A percentile compares a stretch with the other conserved stretches of the same genome.
These are phyloP conservation scores for Thelonectria rubi DNA, from an alignment of 2,329 filamentous ascomycete species.

Conservation along the genomic window DNA sequence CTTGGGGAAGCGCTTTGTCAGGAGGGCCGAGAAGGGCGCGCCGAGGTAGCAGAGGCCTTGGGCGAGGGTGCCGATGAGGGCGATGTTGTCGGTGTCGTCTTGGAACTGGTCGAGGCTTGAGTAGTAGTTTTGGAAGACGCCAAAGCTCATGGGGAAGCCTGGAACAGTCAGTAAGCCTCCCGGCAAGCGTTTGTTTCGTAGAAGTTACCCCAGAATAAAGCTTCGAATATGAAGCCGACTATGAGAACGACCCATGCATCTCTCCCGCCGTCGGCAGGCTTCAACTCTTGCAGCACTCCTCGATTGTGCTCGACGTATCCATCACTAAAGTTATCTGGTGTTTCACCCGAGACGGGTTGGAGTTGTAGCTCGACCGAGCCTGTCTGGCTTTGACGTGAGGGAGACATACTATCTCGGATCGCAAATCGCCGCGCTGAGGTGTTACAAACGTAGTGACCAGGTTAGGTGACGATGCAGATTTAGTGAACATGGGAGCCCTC, in stretches of 20 bases:
- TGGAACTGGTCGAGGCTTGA: slow-evolving; percentile 41
- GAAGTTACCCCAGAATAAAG: too few species aligned
- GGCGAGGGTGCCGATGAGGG: slow-evolving; percentile 43
- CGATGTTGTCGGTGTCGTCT: slow-evolving; percentile 36
- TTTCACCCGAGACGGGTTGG: neutral
- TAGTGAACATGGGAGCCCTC: too few species aligned
- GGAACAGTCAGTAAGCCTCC: neutral
- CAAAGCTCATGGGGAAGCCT: slow-evolving; percentile 45
- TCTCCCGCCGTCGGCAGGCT: slow-evolving; percentile 37
- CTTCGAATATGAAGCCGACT: slow-evolving; percentile 42
- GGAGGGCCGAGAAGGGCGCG: slow-evolving; percentile 45
- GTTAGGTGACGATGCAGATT: too few species aligned
- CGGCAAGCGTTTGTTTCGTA: too few species aligned
- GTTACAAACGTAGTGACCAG: neutral
- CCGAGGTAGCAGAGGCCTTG: slow-evolving; percentile 47
- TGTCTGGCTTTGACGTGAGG: neutral
- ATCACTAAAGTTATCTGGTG: neutral
- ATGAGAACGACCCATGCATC: slow-evolving; percentile 40
- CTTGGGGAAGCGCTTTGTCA: slow-evolving; percentile 46
- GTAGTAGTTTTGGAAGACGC: slow-evolving; percentile 46
- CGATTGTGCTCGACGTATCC: neutral
- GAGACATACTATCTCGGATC: neutral
- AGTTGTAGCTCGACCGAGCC: neutral
- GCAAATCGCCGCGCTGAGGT: neutral
- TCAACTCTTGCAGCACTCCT: slow-evolving; percentile 3